Evolutionary conservation across 202 grass and related monocot species (phyloP).

Genomic region (Schoenoplectus tabernaemontani): DNA sequence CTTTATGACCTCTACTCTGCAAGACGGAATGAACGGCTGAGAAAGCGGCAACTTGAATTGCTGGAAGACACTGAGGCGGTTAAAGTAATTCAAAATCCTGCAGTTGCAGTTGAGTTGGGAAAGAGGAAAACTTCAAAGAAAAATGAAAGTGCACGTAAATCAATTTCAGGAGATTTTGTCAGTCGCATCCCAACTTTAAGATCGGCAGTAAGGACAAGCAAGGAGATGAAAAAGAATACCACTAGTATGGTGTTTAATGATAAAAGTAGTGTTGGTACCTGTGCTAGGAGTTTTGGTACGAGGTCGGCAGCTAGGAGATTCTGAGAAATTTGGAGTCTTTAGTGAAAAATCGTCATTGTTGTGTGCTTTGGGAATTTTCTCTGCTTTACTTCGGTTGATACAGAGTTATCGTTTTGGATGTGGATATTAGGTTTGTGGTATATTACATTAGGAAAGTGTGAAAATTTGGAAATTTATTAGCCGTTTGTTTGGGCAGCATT

Average conservation of each 20-base stretch:
- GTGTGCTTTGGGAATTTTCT: constrained; percentile 19
- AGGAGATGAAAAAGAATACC: constrained; percentile 64
- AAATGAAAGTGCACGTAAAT: constrained; percentile 41
- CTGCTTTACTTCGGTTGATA: constrained; percentile 1
- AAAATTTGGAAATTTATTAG: too few relatives aligned
- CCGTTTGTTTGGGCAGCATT: too few relatives aligned
- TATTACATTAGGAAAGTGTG: too few relatives aligned
- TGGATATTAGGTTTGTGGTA: background rate
- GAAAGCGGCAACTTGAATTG: constrained; percentile 51
- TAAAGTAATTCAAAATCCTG: constrained; percentile 46
- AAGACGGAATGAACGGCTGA: constrained; percentile 67
- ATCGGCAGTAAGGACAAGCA: constrained; percentile 51
- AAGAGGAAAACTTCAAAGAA: constrained; percentile 58
- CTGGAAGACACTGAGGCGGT: constrained; percentile 32
- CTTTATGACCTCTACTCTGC: constrained; percentile 81
- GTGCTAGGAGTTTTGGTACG: constrained; percentile 29
- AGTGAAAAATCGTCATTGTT: background rate
- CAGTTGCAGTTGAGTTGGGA: constrained; percentile 59
- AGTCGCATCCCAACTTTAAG: constrained; percentile 27
- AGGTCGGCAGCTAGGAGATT: constrained; percentile 37
- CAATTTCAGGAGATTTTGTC: constrained; percentile 27
- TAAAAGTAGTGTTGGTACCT: background rate
- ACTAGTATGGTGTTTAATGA: background rate
- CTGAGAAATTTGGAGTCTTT: background rate
- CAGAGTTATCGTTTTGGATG: background rate